Evolutionary conservation across 192 early-diverging fungal species (phyloP).

Genomic region (Podila epicladia): DNA sequence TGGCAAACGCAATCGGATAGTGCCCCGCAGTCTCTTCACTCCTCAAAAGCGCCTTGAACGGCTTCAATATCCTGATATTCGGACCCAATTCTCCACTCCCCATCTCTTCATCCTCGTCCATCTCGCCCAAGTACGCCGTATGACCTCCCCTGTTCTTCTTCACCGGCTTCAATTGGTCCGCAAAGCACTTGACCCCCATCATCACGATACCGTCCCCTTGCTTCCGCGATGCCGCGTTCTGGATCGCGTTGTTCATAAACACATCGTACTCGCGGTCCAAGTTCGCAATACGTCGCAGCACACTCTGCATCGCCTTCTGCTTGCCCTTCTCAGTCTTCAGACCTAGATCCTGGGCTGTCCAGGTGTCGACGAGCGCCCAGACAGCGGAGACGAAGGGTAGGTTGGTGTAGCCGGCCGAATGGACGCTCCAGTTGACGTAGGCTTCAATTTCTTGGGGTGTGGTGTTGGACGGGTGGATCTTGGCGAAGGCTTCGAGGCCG

Average conservation of each 20-base stretch:
- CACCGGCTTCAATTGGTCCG: constrained; percentile 17
- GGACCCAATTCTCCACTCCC: constrained; percentile 33
- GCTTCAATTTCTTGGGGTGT: constrained; percentile 50
- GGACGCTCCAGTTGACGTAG: constrained; percentile 68
- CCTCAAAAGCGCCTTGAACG: constrained; percentile 61
- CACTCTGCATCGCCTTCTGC: constrained; percentile 36
- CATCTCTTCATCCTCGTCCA: constrained; percentile 49
- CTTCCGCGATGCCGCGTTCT: constrained; percentile 71
- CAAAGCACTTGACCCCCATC: constrained; percentile 70
- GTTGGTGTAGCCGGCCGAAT: constrained; percentile 74
- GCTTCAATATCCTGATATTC: constrained; percentile 43
- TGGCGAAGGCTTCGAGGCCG: constrained; percentile 88
- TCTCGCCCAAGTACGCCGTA: background rate
- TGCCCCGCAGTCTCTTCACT: constrained; percentile 66
- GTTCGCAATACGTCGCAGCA: constrained; percentile 42
- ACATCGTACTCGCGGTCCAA: constrained; percentile 56
- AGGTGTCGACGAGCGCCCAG: constrained; percentile 48
- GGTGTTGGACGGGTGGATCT: constrained; percentile 49
- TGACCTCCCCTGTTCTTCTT: constrained; percentile 1
- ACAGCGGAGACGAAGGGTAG: constrained; percentile 74
- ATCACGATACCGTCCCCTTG: constrained; percentile 78
- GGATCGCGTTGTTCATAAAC: constrained; percentile 65
- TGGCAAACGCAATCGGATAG: constrained; percentile 82
- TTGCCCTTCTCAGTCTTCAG: constrained; percentile 32
- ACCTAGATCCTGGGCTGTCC: constrained; percentile 18